Evolutionary conservation across 805 yeast species (phyloP), one percentile per base, ranked within the genome.

Genomic region (Saturnispora halmiae): DNA sequence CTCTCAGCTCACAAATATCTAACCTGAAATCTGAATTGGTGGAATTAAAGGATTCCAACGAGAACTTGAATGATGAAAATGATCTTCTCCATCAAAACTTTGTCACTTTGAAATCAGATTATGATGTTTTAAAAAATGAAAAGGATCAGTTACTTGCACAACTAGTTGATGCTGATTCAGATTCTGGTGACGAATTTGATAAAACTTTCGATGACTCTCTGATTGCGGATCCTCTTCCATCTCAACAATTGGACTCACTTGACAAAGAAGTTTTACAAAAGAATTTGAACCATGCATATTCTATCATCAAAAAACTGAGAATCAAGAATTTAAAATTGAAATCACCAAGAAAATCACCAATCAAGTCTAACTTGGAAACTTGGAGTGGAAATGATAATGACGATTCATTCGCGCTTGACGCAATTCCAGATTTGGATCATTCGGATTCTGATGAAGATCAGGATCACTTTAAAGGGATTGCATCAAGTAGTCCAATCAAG

Each of bases 21-120:
- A 53, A 64, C 15, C 61, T 67, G 26, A 55, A 59, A 11, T 50
- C 55, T 24, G 78, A 78, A 42, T 49, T 75, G 6, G 59, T 59
- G 22, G 75, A 69, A 14, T 60, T 79, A 43, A 75, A 69, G 49
- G 56, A 56, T 3, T 69, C 73, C 35, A 73, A 80, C 35, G 69
- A 68, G 25, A 79, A 73, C 36, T 60, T 82, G 45, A 82, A 81
- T 54, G 81, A 79, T 50, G 87, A 79, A 52, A 81, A 81, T 57
- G 82, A 78, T 47, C 64, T 65, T 18, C 61, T 80, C 41, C 74
- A 51, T 56, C 63, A 46, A 64, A 69, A 56, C 48, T 63, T 52
- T 50, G 52, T 41, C 46, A 48, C 31, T 22, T 25, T 55, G 25
- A 58, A 43, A 53, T 50, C 40, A 26, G 45, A 28, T 38, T 19